A percentile compares a stretch with the other conserved stretches of the same genome.
Conservation (phyloP, 345 rosid species). For the Crucihimalaya himalaica region DNA sequence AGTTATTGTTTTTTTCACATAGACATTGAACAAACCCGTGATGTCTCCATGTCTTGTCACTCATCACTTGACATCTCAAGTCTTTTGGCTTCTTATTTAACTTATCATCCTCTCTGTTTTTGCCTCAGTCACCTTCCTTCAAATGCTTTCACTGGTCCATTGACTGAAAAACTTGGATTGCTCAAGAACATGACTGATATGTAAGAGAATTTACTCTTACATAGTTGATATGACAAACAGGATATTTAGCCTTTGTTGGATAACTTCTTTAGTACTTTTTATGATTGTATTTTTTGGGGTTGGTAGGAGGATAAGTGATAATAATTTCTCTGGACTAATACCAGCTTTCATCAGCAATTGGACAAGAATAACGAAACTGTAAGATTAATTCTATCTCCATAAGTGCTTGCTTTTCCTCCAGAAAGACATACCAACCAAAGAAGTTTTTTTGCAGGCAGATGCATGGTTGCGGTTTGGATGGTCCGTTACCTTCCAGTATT, state of each 20-base stretch:
- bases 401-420: neutral
- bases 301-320: slow-evolving; percentile 77
- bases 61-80: neutral
- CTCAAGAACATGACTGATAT: slow-evolving; percentile 70
- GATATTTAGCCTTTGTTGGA: neutral
- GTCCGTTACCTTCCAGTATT: slow-evolving; percentile 76
- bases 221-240: neutral
- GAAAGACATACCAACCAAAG: slow-evolving; percentile 1
- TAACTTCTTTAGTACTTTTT: neutral
- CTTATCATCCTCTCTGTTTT: slow-evolving; percentile 23
- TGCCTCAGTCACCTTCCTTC: slow-evolving; percentile 61
- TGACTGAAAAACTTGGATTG: slow-evolving; percentile 55
- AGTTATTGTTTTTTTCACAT: neutral
- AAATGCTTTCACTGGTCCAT: slow-evolving; percentile 67
- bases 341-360: slow-evolving; percentile 68
- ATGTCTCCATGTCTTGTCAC: neutral
- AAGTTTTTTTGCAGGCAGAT: slow-evolving; percentile 57
- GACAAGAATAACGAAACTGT: slow-evolving; percentile 69
- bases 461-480: slow-evolving; percentile 73
- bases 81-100: slow-evolving; percentile 6
- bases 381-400: slow-evolving; percentile 35
- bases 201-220: slow-evolving; percentile 46
- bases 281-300: slow-evolving; percentile 10
- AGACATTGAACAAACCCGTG: neutral
- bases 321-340: slow-evolving; percentile 64